These are phyloP conservation scores for Lanzia echinophila DNA, from an alignment of 2,329 filamentous ascomycete genomes.

Conservation along the genomic window DNA sequence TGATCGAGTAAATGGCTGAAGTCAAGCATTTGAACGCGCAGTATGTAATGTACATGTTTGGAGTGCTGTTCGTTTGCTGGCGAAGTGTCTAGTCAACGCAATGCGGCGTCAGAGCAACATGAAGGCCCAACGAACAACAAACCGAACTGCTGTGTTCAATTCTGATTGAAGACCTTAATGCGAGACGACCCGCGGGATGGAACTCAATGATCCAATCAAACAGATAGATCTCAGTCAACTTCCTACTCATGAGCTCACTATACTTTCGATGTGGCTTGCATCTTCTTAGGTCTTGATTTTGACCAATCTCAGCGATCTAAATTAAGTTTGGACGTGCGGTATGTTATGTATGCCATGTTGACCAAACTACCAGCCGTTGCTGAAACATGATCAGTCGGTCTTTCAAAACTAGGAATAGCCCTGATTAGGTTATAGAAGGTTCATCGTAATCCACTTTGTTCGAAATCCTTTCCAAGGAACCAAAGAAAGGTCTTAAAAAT, in stretches of 20 bases:
- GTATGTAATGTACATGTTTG: slow-evolving; percentile 1
- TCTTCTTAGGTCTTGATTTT: slow-evolving; percentile 4
- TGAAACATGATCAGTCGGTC: slow-evolving; percentile 15
- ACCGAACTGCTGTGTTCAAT: slow-evolving; percentile 10
- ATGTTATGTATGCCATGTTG: background rate
- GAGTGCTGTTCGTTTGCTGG: slow-evolving; percentile 10
- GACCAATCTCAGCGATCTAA: background rate
- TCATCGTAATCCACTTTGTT: slow-evolving; percentile 10
- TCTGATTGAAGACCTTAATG: slow-evolving; percentile 10
- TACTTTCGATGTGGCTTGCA: slow-evolving; percentile 3
- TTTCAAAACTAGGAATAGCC: background rate
- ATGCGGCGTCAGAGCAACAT: slow-evolving; percentile 11
- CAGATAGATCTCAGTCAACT: background rate
- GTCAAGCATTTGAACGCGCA: slow-evolving; percentile 1
- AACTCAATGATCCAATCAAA: slow-evolving; percentile 5
- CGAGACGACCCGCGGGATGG: slow-evolving; percentile 7
- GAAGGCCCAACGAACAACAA: slow-evolving; percentile 12
- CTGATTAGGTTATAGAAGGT: slow-evolving; percentile 1
- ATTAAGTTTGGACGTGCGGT: slow-evolving; percentile 1
- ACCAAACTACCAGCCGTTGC: background rate
- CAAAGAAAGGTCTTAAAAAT: background rate
- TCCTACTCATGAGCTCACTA: slow-evolving; percentile 8
- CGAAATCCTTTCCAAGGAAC: slow-evolving; percentile 4
- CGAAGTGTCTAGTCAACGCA: slow-evolving; percentile 10
- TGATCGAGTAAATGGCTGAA: slow-evolving; percentile 2